phyloP scores from a whole-genome alignment of 495 filamentous ascomycete species.

The Mycothermus thermophilus region DNA sequence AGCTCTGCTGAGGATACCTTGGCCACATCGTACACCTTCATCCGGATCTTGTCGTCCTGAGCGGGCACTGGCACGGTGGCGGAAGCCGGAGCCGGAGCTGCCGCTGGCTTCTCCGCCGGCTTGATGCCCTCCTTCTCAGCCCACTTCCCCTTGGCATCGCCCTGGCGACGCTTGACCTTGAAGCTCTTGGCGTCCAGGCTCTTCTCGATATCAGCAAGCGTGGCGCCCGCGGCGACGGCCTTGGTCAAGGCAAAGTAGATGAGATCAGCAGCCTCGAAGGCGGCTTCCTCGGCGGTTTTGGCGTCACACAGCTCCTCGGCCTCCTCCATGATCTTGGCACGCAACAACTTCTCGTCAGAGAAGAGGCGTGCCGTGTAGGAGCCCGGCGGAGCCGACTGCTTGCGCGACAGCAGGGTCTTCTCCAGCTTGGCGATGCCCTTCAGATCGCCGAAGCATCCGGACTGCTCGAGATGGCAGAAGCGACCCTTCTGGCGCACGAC shows the following conservation, averaged over 20 bases:
- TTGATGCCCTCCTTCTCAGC: conserved; percentile 65
- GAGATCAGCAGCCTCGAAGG: conserved; percentile 88
- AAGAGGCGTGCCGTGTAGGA: conserved; percentile 92
- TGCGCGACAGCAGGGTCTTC: conserved; percentile 67
- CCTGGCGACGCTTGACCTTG: conserved; percentile 82
- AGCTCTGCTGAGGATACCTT: conserved; percentile 47
- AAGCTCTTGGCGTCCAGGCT: conserved; percentile 88
- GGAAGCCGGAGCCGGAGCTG: conserved; percentile 26
- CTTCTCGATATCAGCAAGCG: conserved; percentile 71
- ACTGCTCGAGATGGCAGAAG: conserved; percentile 88
- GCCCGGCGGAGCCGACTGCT: conserved; percentile 64
- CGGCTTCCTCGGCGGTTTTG: conserved; percentile 62
- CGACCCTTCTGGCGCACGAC: conserved; percentile 78
- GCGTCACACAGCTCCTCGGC: conserved; percentile 88
- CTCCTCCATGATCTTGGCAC: conserved; percentile 97
- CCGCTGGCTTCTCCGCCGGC: conserved; percentile 27
- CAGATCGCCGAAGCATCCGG: conserved; percentile 81
- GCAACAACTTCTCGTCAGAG: conserved; percentile 72
- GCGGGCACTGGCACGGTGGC: conserved; percentile 24
- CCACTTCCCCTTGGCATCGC: conserved; percentile 86
- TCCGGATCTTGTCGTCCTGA: conserved; percentile 55
- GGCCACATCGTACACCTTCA: conserved; percentile 62
- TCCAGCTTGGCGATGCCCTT: conserved; percentile 70
- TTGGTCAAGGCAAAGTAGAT: conserved; percentile 92
- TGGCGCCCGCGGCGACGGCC: conserved; percentile 69